Evolutionary conservation across 495 filamentous ascomycete species (phyloP).

Genomic region (Penicillium cataractarum): DNA sequence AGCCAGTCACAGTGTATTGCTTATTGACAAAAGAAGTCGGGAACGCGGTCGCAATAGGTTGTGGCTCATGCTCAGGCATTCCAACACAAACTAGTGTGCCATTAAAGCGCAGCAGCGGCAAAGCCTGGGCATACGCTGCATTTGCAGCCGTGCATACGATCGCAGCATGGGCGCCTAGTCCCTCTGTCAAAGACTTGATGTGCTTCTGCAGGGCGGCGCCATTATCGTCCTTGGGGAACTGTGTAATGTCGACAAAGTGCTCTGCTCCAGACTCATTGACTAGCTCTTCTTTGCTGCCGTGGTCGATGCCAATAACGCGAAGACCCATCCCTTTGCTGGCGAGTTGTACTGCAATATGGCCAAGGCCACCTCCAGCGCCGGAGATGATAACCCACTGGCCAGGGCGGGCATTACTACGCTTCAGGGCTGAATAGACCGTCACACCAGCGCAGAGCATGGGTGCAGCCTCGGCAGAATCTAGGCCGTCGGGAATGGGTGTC

Average conservation of each 20-base stretch:
- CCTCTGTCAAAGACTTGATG: slow-evolving; percentile 61
- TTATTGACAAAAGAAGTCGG: slow-evolving; percentile 55
- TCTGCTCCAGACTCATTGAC: slow-evolving; percentile 66
- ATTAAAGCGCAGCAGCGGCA: slow-evolving; percentile 63
- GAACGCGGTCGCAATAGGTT: slow-evolving; percentile 59
- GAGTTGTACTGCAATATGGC: slow-evolving; percentile 68
- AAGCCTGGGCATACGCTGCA: slow-evolving; percentile 62
- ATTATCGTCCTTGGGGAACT: slow-evolving; percentile 53
- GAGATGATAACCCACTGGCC: slow-evolving; percentile 70
- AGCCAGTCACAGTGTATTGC: slow-evolving; percentile 60
- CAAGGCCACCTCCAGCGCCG: slow-evolving; percentile 69
- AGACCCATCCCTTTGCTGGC: slow-evolving; percentile 64
- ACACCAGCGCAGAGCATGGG: slow-evolving; percentile 67
- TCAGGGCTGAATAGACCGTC: slow-evolving; percentile 60
- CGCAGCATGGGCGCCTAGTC: slow-evolving; percentile 65
- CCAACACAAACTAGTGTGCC: slow-evolving; percentile 70
- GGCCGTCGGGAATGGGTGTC: slow-evolving; percentile 66
- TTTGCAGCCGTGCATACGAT: slow-evolving; percentile 69
- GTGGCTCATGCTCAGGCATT: slow-evolving; percentile 62
- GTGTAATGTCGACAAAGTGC: slow-evolving; percentile 68
- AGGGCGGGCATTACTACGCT: slow-evolving; percentile 58
- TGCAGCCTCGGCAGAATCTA: slow-evolving; percentile 61
- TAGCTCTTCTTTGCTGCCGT: slow-evolving; percentile 62
- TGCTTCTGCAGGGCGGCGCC: slow-evolving; percentile 53
- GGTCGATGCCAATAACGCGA: slow-evolving; percentile 71